phyloP scores from a whole-genome alignment of 2,329 filamentous ascomycete species.

The Ascochyta fabae region DNA sequence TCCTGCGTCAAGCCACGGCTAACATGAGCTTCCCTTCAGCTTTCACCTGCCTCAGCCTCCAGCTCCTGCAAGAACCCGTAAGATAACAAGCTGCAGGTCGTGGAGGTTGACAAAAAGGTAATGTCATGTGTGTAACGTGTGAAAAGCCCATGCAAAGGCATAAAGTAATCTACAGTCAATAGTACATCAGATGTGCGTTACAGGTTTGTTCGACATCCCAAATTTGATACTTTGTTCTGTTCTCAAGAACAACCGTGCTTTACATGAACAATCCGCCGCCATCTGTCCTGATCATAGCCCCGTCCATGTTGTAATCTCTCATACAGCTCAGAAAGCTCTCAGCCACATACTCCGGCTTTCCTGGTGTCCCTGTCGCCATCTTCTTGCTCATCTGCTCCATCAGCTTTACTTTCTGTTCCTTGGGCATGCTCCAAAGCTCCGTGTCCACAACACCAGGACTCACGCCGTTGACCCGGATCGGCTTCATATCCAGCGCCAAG shows the following conservation, averaged over 20 bases:
- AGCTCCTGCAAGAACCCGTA: neutral
- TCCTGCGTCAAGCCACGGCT: constrained; percentile 5
- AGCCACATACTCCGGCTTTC: constrained; percentile 40
- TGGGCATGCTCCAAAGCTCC: constrained; percentile 49
- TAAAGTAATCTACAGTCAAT: neutral
- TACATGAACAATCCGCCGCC: constrained; percentile 43
- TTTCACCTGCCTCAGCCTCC: neutral
- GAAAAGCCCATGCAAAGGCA: neutral
- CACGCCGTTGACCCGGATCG: constrained; percentile 68
- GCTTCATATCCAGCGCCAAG: constrained; percentile 68
- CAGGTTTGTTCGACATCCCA: no score
- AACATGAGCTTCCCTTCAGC: constrained; percentile 8
- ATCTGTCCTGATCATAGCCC: constrained; percentile 53
- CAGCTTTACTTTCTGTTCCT: constrained; percentile 33
- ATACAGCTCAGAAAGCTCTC: constrained; percentile 58
- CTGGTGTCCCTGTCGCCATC: constrained; percentile 38
- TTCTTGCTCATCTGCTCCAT: constrained; percentile 27
- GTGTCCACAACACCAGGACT: constrained; percentile 61
- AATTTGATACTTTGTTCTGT: no score
- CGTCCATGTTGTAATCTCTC: constrained; percentile 56
- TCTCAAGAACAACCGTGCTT: neutral
- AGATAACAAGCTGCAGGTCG: neutral
- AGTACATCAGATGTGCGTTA: no score
- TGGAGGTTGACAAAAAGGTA: constrained; percentile 2
- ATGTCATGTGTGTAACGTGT: neutral